Base-by-base conservation (phyloP, 257 asterid genomes). In the Solanum paucissectum region DNA sequence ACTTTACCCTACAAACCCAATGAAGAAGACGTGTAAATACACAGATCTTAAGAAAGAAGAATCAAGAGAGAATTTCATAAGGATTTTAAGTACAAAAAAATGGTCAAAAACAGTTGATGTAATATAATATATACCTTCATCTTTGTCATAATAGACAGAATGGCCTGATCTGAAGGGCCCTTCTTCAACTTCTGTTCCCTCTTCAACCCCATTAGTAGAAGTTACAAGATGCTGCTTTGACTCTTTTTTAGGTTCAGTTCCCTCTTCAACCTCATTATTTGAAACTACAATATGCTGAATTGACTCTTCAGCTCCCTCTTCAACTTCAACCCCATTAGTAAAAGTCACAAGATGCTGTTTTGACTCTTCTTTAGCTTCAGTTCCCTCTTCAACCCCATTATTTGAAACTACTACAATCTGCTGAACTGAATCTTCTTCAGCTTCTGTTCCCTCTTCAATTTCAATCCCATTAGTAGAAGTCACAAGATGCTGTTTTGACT, bases 111-210 rank as follows among this genome's bases (percentile, higher is more conserved):
- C 69, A 46, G 86, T 71, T 72, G 82, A 38, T 20, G 34, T 72
- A 21, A 44, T 21, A 9, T 86, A 72, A 69, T 32, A 44, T 86
- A 77, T 91, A 91, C 98, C 98, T 92, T 93, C 93, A 87, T 87
- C 87, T 82, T 91, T 88, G 88, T 94, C 95, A 87, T 92, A 88
- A 92, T 90, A 96, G 87, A 96, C 94, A 87, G 89, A 90, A 88
- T 88, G 88, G 21, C 85, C 87, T 42, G 90, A 55, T 52, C 89
- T 88, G 29, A 83, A 87, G 81, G 60, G 90, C 66, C 74, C 92
- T 83, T 90, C 92, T 38, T 74, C 86, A 88, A 87, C 16, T 86
- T 88, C 77, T 66, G 90, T 4, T 87, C 42, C 91, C 44, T 21
- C 27, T 21, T 75, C 83, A 75, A 75, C 55, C 40, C 33, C 62